Percentiles rank a stretch among this genome's conserved stretches.
These are phyloP conservation scores for Botrytis hyacinthi DNA, from an alignment of 2,329 filamentous ascomycete species.

Conservation along the genomic window DNA sequence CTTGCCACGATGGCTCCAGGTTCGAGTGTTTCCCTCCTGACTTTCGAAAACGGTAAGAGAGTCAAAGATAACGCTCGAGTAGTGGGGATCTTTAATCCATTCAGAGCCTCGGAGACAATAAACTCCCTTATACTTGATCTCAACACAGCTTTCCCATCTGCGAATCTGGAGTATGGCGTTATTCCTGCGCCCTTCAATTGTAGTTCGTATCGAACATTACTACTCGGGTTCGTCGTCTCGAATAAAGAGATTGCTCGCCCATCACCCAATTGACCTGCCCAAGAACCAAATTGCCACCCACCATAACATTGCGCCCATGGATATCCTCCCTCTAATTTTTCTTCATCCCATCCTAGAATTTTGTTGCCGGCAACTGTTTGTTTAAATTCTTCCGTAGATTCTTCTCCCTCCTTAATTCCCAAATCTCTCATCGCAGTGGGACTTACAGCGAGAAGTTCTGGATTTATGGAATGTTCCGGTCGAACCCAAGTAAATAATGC, in stretches of 20 bases:
- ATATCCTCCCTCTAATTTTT: slow-evolving; percentile 68
- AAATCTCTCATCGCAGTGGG: slow-evolving; percentile 75
- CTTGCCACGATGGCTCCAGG: slow-evolving; percentile 89
- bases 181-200: slow-evolving; percentile 92
- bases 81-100: slow-evolving; percentile 80
- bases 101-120: slow-evolving; percentile 82
- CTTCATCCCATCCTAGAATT: slow-evolving; percentile 74
- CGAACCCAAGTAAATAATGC: slow-evolving; percentile 90
- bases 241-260: slow-evolving; percentile 93
- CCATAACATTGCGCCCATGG: slow-evolving; percentile 99
- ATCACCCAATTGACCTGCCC: slow-evolving; percentile 95
- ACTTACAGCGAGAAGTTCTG: slow-evolving; percentile 81
- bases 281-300: slow-evolving; percentile 76
- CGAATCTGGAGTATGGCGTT: slow-evolving; percentile 94
- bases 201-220: slow-evolving; percentile 76
- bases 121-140: slow-evolving; percentile 93
- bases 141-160: slow-evolving; percentile 91
- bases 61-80: slow-evolving; percentile 85
- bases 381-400: slow-evolving; percentile 70
- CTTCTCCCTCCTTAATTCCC: slow-evolving; percentile 68
- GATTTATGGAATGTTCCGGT: slow-evolving; percentile 67
- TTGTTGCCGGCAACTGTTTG: slow-evolving; percentile 78
- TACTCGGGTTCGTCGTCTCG: slow-evolving; percentile 74
- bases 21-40: slow-evolving; percentile 76
- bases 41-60: slow-evolving; percentile 67